A percentile compares a stretch with the other conserved stretches of the same genome.
Conservation (phyloP, 2,329 filamentous ascomycete species). For the Fusarium decemcellulare region DNA sequence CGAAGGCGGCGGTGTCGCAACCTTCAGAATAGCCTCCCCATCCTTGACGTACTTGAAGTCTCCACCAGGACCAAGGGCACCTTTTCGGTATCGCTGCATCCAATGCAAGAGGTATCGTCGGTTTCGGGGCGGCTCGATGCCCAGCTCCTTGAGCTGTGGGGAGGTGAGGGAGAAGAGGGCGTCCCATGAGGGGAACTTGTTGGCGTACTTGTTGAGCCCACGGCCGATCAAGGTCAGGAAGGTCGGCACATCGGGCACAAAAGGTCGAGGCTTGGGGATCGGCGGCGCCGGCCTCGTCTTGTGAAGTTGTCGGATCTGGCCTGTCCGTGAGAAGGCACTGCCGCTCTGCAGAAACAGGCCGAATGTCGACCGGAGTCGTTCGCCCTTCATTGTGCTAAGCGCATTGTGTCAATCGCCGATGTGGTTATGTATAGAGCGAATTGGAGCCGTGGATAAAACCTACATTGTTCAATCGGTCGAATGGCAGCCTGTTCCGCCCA, state of each 20-base stretch:
- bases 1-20: slow-evolving; percentile 58
- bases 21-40: slow-evolving; percentile 66
- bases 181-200: slow-evolving; percentile 93
- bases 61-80: slow-evolving; percentile 84
- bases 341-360: slow-evolving; percentile 49
- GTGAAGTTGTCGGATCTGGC: slow-evolving; percentile 61
- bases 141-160: slow-evolving; percentile 83
- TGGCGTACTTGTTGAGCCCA: slow-evolving; percentile 82
- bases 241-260: slow-evolving; percentile 86
- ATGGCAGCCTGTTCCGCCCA: slow-evolving; percentile 38
- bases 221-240: slow-evolving; percentile 95
- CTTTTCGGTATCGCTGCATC: slow-evolving; percentile 86
- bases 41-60: slow-evolving; percentile 81
- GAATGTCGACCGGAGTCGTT: slow-evolving; percentile 51
- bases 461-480: slow-evolving; percentile 41
- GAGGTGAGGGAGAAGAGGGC: slow-evolving; percentile 88
- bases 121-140: slow-evolving; percentile 87
- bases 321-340: slow-evolving; percentile 49
- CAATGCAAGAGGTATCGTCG: slow-evolving; percentile 89
- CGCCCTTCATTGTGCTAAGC: slow-evolving; percentile 50
- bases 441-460: slow-evolving; percentile 1
- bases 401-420: slow-evolving; percentile 16
- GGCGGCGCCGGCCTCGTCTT: slow-evolving; percentile 55
- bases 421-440: rapidly evolving
- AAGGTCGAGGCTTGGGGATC: slow-evolving; percentile 81